Base-by-base conservation (phyloP, 1,284 basidiomycete genomes). In the Rhodotorula sp. region DNA sequence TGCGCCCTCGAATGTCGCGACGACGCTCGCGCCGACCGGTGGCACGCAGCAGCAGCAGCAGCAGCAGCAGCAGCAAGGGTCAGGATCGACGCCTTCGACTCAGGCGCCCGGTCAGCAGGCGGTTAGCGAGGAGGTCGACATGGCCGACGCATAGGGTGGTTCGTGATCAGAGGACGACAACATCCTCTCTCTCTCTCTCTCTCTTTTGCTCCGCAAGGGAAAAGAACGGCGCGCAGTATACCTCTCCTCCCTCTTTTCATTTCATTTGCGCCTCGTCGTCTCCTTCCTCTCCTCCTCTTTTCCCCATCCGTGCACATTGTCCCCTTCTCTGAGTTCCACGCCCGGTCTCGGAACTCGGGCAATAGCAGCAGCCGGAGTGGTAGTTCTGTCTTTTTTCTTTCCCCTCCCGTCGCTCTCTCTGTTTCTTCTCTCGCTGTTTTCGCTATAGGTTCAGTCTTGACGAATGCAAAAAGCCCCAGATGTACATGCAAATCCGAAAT, bases 101-200 rank as follows among this genome's bases (percentile, higher is more conserved):
- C 54, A 43, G 16, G 54, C 26, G 26, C 54, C 16, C 26, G 54
- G 54, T 28, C 54, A 43, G 62, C 66, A 60, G 60, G 26, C 73
- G 16, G 60, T 55, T 16, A 67, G 61, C 54, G 68, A 69, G 47
- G 74, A 75, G 61, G 74, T 75, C n/a, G 69, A 66, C 58, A 75
- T 75, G 74, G 28, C 64, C 31, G 74, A 75, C 49, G 74, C 67
- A 45, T 73, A 52, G 60, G 45, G 49, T 19, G 21, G 28, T 15
- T 2, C 31, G 28, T 23, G 14, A 28, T 43, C 38, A 10, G 38
- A 43, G 38, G 38, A 12, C 38, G 38, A 43, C 18, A 38, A 28
- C 31, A 5, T 54, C 55, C 55, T 47, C 43, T 23, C 38, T 18
- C 18, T 45, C 43, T 47, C 28, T 23, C 16, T 5, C 4, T 26